A percentile compares a stretch with the other conserved stretches of the same genome.
Conservation (phyloP, 139 green algal species). For the Picocystis salinarum region DNA sequence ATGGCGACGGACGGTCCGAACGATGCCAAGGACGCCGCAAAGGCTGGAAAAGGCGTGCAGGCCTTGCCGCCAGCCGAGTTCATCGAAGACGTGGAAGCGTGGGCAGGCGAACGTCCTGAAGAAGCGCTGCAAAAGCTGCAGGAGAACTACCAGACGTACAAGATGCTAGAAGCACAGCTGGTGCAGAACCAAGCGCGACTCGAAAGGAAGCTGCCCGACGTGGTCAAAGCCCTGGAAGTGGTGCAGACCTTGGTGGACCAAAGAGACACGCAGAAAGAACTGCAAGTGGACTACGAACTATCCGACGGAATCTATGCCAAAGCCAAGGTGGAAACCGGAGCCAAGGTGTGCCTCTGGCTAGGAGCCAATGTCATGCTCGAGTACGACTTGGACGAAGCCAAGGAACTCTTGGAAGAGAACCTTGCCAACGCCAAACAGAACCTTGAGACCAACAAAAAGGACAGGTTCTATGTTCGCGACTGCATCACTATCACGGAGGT, state of each 20-base stretch:
- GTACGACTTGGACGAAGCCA: conserved; percentile 43
- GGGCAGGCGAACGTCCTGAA: not conserved
- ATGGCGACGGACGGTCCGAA: too few species aligned
- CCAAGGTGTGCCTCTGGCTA: conserved; percentile 39
- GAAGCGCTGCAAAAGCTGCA: not conserved
- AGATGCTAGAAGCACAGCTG: conserved; percentile 6
- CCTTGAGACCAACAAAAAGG: conserved; percentile 16
- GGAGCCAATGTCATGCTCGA: conserved; percentile 66
- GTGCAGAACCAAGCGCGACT: not conserved
- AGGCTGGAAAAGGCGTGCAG: too few species aligned
- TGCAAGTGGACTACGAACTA: conserved; percentile 33
- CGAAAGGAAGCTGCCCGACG: conserved; percentile 15
- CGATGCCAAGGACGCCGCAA: too few species aligned
- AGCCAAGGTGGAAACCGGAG: conserved; percentile 22
- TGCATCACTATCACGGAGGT: conserved; percentile 46
- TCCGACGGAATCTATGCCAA: conserved; percentile 28
- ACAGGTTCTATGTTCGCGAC: conserved; percentile 38
- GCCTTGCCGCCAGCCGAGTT: conserved; percentile 9
- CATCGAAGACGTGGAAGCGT: conserved; percentile 28
- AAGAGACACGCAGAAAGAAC: conserved; percentile 7
- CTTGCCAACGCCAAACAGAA: conserved; percentile 19
- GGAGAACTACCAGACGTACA: conserved; percentile 6
- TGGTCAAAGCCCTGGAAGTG: conserved; percentile 25
- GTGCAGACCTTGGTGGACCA: conserved; percentile 21
- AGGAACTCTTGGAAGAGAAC: conserved; percentile 22